Base-by-base conservation (phyloP, 257 asterid species). In the Solanum dulcamara region DNA sequence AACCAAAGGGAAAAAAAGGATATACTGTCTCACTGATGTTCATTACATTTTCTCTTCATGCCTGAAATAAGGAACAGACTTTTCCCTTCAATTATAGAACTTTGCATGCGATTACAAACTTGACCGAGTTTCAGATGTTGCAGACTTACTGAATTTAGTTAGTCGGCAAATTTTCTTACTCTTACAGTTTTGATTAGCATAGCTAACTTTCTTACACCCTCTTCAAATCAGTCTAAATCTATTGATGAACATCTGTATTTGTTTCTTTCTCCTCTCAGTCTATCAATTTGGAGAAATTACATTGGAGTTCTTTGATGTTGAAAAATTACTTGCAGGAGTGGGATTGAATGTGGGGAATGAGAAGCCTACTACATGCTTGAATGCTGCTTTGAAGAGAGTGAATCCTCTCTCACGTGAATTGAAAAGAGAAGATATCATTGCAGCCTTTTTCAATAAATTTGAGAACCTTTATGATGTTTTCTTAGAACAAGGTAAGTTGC, bases 381-480 rank as follows among this genome's bases (percentile, higher is more conserved):
- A 95, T 91, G 90, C 93, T 24, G 90, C 51, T 89, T 87, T 93
- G 70, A 89, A 87, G 85, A 91, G 88, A 85, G 81, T 91, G 91
- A 90, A 89, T 75, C 88, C 88, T 80, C 86, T 82, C 79, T 84
- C 85, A 53, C 68, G 85, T 57, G 88, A 87, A 85, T 85, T 97
- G 86, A 92, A 88, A 62, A 91, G 95, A 81, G 99, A 94, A 93
- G 98, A 92, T 85, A 88, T 97, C 55, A 11, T 93, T 46, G 97
- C 98, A 74, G 92, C 98, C 83, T 97, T 95, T 92, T 97, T 97
- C 92, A 92, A 97, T 89, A 92, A 90, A 81, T 94, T 97, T 89
- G 98, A 94, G 91, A 86, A 77, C 85, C 89, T 92, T 30, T 92
- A 92, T 88, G 89, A 87, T 77, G 88, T 92, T 68, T 94, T 97